These are phyloP conservation scores for Penstemon newberryi DNA, from an alignment of 257 asterid genomes.

Conservation along the genomic window DNA sequence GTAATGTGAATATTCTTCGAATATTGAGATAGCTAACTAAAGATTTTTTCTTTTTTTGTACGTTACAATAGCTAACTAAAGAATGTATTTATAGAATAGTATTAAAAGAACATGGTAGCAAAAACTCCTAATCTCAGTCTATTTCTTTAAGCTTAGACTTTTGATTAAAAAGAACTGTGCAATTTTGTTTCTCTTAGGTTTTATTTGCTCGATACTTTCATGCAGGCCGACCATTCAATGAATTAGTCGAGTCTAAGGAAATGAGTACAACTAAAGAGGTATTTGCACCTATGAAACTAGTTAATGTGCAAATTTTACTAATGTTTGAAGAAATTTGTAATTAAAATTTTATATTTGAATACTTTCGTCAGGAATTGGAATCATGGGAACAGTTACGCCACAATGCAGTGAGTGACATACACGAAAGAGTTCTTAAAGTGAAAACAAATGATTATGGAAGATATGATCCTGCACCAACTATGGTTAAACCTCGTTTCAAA, in stretches of 20 bases:
- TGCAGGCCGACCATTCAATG: slow-evolving; percentile 37
- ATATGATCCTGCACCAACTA: slow-evolving; percentile 75
- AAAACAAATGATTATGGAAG: slow-evolving; percentile 68
- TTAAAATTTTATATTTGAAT: background rate
- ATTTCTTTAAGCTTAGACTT: background rate
- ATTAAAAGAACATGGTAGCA: background rate
- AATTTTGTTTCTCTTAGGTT: background rate
- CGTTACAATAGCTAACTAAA: no score
- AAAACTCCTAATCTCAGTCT: background rate
- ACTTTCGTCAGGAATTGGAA: slow-evolving; percentile 25
- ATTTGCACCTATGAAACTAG: background rate
- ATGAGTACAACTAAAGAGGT: slow-evolving; percentile 32
- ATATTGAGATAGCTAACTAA: no score
- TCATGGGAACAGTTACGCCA: slow-evolving; percentile 21
- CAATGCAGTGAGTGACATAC: slow-evolving; percentile 38
- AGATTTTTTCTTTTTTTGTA: no score
- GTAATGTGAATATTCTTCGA: no score
- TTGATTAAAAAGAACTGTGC: background rate
- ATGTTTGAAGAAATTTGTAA: no score
- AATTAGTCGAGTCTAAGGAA: slow-evolving; percentile 17
- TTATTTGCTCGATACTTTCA: slow-evolving; percentile 4
- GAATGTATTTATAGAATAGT: no score
- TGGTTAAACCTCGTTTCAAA: slow-evolving; percentile 66
- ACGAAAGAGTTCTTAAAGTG: slow-evolving; percentile 60
- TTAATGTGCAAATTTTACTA: no score